Conservation (phyloP, 2,329 filamentous ascomycete species). For the Cadophora sp. region DNA sequence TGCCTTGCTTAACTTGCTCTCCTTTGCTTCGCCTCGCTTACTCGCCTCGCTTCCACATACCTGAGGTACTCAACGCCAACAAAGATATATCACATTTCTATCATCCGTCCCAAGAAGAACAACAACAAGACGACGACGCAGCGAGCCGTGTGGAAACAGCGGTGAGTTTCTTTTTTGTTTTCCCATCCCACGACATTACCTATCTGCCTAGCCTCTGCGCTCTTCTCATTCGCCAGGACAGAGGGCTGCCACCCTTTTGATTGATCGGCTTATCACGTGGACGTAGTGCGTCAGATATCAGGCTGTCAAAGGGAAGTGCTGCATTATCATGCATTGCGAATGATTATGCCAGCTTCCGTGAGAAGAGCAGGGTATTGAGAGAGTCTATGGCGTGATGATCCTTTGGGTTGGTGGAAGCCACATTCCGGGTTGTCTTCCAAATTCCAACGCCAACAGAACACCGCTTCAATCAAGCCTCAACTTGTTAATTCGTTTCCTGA, state of each 20-base stretch:
- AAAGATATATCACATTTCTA: conserved; percentile 26
- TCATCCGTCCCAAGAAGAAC: conserved; percentile 20
- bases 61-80: background rate
- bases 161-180: conserved; percentile 31
- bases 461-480: background rate
- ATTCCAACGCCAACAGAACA: background rate
- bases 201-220: background rate
- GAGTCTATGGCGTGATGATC: too few species aligned
- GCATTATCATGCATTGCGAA: conserved; percentile 6
- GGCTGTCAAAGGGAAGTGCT: background rate
- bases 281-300: conserved; percentile 3
- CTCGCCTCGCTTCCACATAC: conserved; percentile 24
- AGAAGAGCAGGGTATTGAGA: background rate
- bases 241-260: background rate
- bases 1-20: background rate
- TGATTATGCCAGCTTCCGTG: background rate
- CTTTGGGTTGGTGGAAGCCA: background rate
- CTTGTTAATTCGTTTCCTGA: background rate
- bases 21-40: conserved; percentile 4
- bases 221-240: background rate
- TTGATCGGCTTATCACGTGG: background rate
- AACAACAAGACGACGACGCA: conserved; percentile 28
- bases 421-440: background rate
- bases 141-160: conserved; percentile 32
- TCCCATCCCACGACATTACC: background rate